Base-by-base conservation (phyloP, 148 eudicot species). In the Arbutus unedo region DNA sequence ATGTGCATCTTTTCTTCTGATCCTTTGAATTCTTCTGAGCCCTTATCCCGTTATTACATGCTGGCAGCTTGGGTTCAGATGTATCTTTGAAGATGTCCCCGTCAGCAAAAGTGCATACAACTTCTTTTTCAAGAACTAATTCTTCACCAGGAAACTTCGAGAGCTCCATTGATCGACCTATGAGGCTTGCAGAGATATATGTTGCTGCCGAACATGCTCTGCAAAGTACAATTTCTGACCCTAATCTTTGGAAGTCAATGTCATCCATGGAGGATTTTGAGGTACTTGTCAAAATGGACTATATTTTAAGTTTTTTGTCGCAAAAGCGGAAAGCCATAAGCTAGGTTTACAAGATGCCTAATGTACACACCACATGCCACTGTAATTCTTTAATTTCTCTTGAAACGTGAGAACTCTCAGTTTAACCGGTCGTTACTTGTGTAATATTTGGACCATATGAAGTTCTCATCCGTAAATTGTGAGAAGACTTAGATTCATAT, bases 191-290 rank as follows among this genome's bases (percentile, higher is more conserved):
- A 70, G 98, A 96, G 83, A 91, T 96, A 64, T 91, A 84, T 84
- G 98, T 96, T 86, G 97, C 97, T 74, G 93, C 98, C 15, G 98
- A 94, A 88, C 95, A 96, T 93, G 96, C 98, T 79, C 87, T 96
- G 49, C 81, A 47, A 79, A 80, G 88, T 68, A 94, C 98, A 86
- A 90, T 96, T 87, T 96, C 98, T 66, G 88, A 89, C 85, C 84
- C 92, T 60, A 90, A 87, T 68, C 81, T 96, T 53, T 88, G 91
- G 92, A 91, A 90, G 74, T 91, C 92, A 59, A 83, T 96, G 70
- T 94, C 98, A 82, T 93, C 98, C 82, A 59, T 96, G 18, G 89
- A 91, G 82, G 91, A 93, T 76, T 96, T 93, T 92, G 98, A 93
- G 98, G 98, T 96, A 90, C 55, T 53, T 80, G 15, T 47, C 44